Conservation (phyloP, 257 asterid genomes). For the Primulina huaijiensis region DNA sequence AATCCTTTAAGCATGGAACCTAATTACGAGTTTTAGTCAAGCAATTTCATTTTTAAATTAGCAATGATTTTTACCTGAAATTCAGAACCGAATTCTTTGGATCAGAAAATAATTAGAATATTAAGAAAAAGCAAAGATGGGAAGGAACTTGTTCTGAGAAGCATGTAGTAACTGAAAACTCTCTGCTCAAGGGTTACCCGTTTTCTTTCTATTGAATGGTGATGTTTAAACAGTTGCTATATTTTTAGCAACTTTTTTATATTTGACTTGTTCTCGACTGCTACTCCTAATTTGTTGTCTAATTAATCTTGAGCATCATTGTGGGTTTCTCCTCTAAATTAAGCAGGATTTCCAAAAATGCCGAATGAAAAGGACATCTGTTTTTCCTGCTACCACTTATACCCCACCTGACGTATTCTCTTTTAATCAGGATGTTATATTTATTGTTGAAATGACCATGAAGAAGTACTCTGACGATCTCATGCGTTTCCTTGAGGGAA, state of each 20-base stretch:
- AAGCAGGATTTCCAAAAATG: conserved; percentile 71
- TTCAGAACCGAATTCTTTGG: conserved; percentile 1
- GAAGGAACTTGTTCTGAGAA: background rate
- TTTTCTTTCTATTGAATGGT: background rate
- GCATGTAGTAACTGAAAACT: background rate
- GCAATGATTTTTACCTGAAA: background rate
- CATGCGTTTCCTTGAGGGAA: conserved; percentile 93
- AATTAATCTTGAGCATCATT: background rate
- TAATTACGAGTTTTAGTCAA: background rate
- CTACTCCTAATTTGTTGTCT: background rate
- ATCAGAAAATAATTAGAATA: conserved; percentile 5
- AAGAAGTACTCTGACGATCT: conserved; percentile 82
- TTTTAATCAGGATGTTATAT: conserved; percentile 59
- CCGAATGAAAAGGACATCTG: conserved; percentile 68
- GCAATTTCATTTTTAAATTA: no score
- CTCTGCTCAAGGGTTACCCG: background rate
- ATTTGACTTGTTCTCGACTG: background rate
- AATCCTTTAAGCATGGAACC: background rate
- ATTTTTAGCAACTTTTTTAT: background rate
- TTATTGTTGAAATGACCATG: conserved; percentile 67
- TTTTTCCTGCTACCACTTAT: conserved; percentile 55
- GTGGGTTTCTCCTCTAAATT: conserved; percentile 20
- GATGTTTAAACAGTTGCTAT: conserved; percentile 9
- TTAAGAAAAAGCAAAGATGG: background rate
- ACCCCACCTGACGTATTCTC: conserved; percentile 79